Conservation (phyloP, 176 grass and related monocot genomes). For the Phyllostachys edulis region DNA sequence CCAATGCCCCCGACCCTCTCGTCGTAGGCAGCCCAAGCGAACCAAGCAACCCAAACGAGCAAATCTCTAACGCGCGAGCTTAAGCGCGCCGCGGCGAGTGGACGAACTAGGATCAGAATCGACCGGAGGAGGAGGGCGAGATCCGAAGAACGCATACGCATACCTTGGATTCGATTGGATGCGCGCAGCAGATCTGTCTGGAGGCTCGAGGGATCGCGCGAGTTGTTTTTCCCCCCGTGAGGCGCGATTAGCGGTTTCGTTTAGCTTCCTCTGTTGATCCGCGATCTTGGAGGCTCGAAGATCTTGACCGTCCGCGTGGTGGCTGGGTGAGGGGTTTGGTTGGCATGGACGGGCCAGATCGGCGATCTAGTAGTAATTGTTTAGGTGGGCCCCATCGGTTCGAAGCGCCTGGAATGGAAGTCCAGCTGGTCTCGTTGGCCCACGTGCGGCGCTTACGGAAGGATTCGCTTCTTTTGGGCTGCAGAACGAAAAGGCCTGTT, state of each 20-base stretch:
- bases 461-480: not conserved
- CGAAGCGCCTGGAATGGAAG: not conserved
- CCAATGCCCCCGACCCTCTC: not conserved
- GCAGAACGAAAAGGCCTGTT: not conserved
- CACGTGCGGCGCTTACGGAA: not conserved
- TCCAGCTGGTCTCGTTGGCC: conserved; percentile 21
- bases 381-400: not conserved
- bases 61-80: not conserved
- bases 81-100: not conserved
- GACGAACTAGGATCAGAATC: not conserved
- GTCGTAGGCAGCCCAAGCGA: not conserved
- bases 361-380: not conserved
- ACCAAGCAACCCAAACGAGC: not conserved
- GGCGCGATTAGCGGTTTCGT: conserved; percentile 13
- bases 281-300: not conserved
- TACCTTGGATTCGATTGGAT: conserved; percentile 28
- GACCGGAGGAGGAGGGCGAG: not conserved
- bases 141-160: not conserved
- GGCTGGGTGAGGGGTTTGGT: not conserved
- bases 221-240: not conserved
- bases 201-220: conserved; percentile 17
- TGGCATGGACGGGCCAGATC: not conserved
- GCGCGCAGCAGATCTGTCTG: too few relatives aligned
- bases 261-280: conserved; percentile 5
- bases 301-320: not conserved